Evolutionary conservation across 2,329 filamentous ascomycete species (phyloP), one percentile per base, ranked within the genome.

Genomic region (Pleoardoris graminearum): DNA sequence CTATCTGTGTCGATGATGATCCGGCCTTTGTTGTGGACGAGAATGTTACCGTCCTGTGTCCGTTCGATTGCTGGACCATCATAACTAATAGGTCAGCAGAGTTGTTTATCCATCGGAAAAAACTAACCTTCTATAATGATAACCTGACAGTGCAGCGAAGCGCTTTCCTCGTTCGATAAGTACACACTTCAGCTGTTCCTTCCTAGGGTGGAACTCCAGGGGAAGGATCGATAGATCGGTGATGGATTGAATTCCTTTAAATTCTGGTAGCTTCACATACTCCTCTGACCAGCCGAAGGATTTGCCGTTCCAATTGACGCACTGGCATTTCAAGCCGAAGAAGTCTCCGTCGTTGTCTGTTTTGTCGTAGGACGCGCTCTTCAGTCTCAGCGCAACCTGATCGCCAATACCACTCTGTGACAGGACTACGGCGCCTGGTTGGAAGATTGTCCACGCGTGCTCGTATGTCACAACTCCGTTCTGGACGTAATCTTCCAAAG

Each of bases 371-470:
- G 39, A 43, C 1, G 39, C 50, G 10, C 37, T 53, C 32, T 57
- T 50, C 6, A 62, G 50, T 30, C 52, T 58, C 43, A 59, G 51
- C n/a, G 55, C 53, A 50, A 61, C 56, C 14, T 67, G 58, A 25
- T 67, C 54, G 11, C 60, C 63, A 32, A 32, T 3, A 12, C 39
- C 39, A 12, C 74, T 65, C n/a, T 57, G 32, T 65, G 65, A 51
- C 7, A 55, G 22, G 4, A 68, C 30, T 21, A 65, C 30, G 23
- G 54, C 44, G 16, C 57, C 55, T 11, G 73, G 73, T 22, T 70
- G 58, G 58, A 74, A 75, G 7, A 76, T 59, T 1, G 71, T 74
- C 75, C 75, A 77, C 10, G 77, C 61, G 29, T 70, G 63, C n/a
- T 70, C 61, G 50, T 74, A 76, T 7, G 63, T 69, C 33, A 72